A percentile compares a stretch with the other conserved stretches of the same genome.
Conservation (phyloP, 495 filamentous ascomycete genomes). For the Trichoderma virens region DNA sequence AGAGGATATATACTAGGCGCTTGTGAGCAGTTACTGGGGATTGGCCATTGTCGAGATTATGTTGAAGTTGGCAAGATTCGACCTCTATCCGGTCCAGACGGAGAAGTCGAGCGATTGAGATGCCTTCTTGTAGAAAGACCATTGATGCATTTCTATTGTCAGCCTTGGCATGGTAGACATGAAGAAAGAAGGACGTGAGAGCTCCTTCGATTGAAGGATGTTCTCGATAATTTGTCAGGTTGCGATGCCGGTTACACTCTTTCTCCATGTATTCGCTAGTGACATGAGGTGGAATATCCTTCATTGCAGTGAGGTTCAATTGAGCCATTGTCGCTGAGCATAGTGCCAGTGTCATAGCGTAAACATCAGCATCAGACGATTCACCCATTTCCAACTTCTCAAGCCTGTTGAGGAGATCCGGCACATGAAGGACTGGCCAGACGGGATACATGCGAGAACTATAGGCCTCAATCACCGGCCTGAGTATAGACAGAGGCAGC, state of each 20-base stretch:
- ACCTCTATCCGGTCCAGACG: neutral
- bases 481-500: neutral
- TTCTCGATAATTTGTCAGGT: neutral
- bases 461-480: neutral
- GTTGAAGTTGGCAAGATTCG: neutral
- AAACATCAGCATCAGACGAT: neutral
- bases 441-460: neutral
- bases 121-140: neutral
- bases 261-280: neutral
- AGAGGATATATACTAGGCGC: neutral
- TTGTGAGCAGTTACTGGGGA: neutral
- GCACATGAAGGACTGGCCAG: neutral
- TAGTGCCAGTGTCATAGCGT: neutral
- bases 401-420: neutral
- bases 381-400: neutral
- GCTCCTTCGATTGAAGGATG: neutral
- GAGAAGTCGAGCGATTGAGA: constrained; percentile 3
- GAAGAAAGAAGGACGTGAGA: constrained; percentile 5
- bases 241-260: neutral
- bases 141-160: constrained; percentile 1
- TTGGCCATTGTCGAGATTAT: neutral
- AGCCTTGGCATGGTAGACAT: neutral
- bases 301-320: neutral
- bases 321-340: neutral
- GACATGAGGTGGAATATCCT: neutral